Evolutionary conservation across 768 basidiomycete genomes (phyloP).

Genomic region (Gautieria morchelliformis): DNA sequence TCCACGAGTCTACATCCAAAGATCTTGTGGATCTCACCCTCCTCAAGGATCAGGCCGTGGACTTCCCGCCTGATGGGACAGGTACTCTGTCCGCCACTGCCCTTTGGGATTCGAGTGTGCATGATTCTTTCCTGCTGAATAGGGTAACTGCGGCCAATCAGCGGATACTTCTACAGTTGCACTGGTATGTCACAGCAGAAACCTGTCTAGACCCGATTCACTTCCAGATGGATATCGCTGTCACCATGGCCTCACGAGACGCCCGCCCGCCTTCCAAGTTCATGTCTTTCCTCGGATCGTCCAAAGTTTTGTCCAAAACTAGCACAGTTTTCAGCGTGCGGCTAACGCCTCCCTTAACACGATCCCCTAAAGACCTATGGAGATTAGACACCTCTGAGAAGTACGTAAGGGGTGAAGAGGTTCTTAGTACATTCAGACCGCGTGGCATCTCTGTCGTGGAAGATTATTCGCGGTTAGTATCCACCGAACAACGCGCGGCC

Average conservation of each 20-base stretch:
- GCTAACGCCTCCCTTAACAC: constrained; percentile 74
- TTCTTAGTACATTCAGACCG: constrained; percentile 74
- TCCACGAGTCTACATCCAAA: constrained; percentile 71
- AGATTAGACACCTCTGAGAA: constrained; percentile 89
- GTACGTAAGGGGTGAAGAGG: constrained; percentile 89
- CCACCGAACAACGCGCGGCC: constrained; percentile 64
- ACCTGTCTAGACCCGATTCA: constrained; percentile 78
- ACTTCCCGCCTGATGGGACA: constrained; percentile 81
- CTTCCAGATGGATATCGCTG: constrained; percentile 80
- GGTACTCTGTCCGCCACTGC: constrained; percentile 59
- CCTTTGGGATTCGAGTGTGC: constrained; percentile 90
- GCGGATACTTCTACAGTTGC: constrained; percentile 68
- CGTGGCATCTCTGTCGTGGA: constrained; percentile 84
- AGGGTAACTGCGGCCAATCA: constrained; percentile 71
- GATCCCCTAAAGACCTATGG: constrained; percentile 87
- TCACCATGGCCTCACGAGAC: constrained; percentile 78
- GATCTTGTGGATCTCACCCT: constrained; percentile 64
- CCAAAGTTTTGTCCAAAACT: constrained; percentile 67
- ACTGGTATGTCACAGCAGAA: constrained; percentile 74
- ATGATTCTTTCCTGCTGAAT: constrained; percentile 80
- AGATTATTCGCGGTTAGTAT: constrained; percentile 68
- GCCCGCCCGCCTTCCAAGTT: constrained; percentile 75
- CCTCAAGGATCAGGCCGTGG: constrained; percentile 58
- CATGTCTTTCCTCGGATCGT: constrained; percentile 65
- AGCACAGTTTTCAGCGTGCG: constrained; percentile 78